Evolutionary conservation across 2,329 filamentous ascomycete genomes (phyloP), one percentile per base, ranked within the genome.

Genomic region (Fonsecaea nubica): DNA sequence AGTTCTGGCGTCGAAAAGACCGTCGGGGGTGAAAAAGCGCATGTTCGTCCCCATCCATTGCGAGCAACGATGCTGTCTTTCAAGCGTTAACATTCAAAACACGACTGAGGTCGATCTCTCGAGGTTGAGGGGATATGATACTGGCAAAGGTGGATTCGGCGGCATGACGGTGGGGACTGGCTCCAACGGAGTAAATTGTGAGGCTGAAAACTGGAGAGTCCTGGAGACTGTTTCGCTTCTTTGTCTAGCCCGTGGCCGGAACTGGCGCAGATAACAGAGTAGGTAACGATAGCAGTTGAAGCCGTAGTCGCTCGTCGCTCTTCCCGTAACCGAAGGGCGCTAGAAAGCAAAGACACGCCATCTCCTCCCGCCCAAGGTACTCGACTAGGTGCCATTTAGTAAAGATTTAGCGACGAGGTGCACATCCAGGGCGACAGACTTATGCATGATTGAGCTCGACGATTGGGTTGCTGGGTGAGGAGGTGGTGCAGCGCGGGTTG

Each of bases 1-100:
- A 61, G 58, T 61, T 52, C 42, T 61, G 58, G 21, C 58, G 58
- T 53, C 45, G 45, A 61, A 52, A 61, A 18, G 58, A 53, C 18
- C 48, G 42, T 30, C 58, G 15, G 9, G 58, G n/a, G 25, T 61
- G 58, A 13, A 61, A 61, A 30, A 54, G 25, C 13, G 12, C 45
- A 35, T 38, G 32, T 10, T 52, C 33, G 25, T 54, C 30, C 10
- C 33, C 48, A n/a, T 52, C 58, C 58, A 61, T 61, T 2, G 30
- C 21, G 21, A 30, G n/a, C 2, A 25, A 25, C 25, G 15, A 21
- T 2, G 33, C 7, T 55, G 13, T 6, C n/a, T 30, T 30, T 35
- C 18, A 33, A 35, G 35, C 30, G 8, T 30, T 8, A 12, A 50
- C n/a, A 15, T 45, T 18, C 40, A 45, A 18, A 7, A 18, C 15